Conservation (phyloP, 108 stramenopile genomes). For the Pseudonitzschia multiseries region DNA sequence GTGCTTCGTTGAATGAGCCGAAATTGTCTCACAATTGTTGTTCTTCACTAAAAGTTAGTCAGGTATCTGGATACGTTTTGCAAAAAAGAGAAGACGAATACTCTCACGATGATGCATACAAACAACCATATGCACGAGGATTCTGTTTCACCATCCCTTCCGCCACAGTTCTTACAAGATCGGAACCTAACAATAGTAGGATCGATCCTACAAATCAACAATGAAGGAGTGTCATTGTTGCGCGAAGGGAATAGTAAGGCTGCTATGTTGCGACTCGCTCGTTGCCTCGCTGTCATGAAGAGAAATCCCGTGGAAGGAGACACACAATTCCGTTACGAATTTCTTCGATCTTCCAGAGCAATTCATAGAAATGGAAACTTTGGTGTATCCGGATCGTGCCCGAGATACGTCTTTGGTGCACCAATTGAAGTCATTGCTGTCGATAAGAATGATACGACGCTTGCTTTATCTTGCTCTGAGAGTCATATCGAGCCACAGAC, state of each 20-base stretch:
- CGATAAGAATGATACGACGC: not conserved
- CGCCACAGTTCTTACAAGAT: not conserved
- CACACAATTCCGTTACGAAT: not conserved
- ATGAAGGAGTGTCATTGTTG: slow-evolving; percentile 10
- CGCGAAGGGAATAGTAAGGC: slow-evolving; percentile 1
- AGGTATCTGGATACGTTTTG: too few relatives aligned
- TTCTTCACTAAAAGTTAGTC: too few relatives aligned
- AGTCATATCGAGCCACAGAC: not conserved
- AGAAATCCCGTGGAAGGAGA: slow-evolving; percentile 4
- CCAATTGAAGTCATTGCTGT: not conserved
- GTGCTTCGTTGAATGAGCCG: too few relatives aligned
- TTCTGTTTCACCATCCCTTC: too few relatives aligned
- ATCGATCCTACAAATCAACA: slow-evolving; percentile 8
- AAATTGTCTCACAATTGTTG: too few relatives aligned
- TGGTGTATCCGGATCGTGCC: not conserved
- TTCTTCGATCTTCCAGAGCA: not conserved
- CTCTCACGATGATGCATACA: not conserved
- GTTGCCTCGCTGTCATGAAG: slow-evolving; percentile 4
- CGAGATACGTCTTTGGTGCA: slow-evolving; percentile 9
- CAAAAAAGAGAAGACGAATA: not conserved
- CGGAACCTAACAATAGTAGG: not conserved
- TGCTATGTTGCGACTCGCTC: slow-evolving; percentile 8
- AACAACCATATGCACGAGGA: not conserved
- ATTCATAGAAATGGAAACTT: not conserved
- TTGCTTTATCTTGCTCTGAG: not conserved